These are phyloP conservation scores for Pyricularia pennisetigena DNA, from an alignment of 2,329 filamentous ascomycete genomes.

Conservation along the genomic window DNA sequence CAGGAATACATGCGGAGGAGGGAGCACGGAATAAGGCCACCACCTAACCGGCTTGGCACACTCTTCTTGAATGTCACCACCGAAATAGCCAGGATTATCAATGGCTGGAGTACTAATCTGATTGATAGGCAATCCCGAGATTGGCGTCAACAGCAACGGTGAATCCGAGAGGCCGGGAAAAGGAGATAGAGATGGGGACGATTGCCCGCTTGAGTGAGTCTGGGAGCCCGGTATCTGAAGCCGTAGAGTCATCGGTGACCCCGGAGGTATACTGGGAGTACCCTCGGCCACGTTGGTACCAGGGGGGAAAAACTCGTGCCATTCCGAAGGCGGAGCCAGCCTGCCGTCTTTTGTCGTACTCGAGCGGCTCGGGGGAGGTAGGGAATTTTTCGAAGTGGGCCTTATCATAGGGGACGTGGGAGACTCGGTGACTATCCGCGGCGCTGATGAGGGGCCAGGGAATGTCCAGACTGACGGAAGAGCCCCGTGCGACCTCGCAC, in stretches of 20 bases:
- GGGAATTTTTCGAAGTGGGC: background rate
- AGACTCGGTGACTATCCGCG: conserved; percentile 13
- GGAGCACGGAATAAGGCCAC: conserved; percentile 73
- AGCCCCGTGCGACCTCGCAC: conserved; percentile 38
- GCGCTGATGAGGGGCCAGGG: conserved; percentile 26
- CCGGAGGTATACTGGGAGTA: conserved; percentile 13
- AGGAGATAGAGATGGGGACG: conserved; percentile 43
- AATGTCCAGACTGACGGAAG: conserved; percentile 18
- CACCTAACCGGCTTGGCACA: conserved; percentile 47
- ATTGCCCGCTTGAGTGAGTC: conserved; percentile 30
- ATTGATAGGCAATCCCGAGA: conserved; percentile 9
- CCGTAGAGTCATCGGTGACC: conserved; percentile 19
- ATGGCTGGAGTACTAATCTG: background rate
- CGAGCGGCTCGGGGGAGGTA: background rate
- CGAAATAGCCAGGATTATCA: conserved; percentile 31
- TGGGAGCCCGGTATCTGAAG: conserved; percentile 37
- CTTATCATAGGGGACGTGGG: background rate
- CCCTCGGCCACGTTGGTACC: background rate
- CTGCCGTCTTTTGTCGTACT: background rate
- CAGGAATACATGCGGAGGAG: conserved; percentile 60
- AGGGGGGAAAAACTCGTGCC: background rate
- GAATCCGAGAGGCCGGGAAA: conserved; percentile 63
- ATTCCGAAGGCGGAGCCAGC: conserved; percentile 3
- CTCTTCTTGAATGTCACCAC: conserved; percentile 27
- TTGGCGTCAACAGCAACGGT: conserved; percentile 32